These are phyloP conservation scores for Aegilops sharonensis DNA, from an alignment of 176 grass and related monocot species.

Conservation along the genomic window DNA sequence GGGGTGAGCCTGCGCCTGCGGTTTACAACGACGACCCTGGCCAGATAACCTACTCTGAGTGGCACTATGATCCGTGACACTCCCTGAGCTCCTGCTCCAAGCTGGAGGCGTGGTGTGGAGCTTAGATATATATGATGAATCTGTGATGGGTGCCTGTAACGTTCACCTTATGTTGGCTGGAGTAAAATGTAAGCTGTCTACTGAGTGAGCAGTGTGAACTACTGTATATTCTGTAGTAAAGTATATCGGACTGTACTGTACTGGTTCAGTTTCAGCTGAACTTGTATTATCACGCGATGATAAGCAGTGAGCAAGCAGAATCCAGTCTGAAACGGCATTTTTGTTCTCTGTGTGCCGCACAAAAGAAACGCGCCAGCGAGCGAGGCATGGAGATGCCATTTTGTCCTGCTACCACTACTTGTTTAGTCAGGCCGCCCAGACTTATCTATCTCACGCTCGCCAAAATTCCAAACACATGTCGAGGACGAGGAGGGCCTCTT, in stretches of 20 bases:
- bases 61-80: constrained; percentile 32
- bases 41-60: constrained; percentile 52
- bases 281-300: too few species aligned
- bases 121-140: not conserved
- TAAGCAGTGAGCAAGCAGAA: too few species aligned
- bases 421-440: not conserved
- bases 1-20: constrained; percentile 37
- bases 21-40: constrained; percentile 48
- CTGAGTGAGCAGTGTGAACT: not conserved
- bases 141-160: not conserved
- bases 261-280: too few species aligned
- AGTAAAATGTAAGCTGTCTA: not conserved
- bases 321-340: too few species aligned
- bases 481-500: constrained; percentile 11
- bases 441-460: not conserved
- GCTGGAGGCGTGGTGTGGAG: not conserved
- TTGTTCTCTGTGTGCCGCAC: not conserved
- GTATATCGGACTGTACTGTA: not conserved
- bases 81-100: constrained; percentile 15
- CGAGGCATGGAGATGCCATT: constrained; percentile 12
- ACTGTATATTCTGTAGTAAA: not conserved
- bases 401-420: not conserved
- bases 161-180: not conserved
- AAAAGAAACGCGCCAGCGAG: not conserved
- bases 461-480: constrained; percentile 45